phyloP scores from a whole-genome alignment of 192 early-diverging fungal genomes.

The Backusella tuberculispora region DNA sequence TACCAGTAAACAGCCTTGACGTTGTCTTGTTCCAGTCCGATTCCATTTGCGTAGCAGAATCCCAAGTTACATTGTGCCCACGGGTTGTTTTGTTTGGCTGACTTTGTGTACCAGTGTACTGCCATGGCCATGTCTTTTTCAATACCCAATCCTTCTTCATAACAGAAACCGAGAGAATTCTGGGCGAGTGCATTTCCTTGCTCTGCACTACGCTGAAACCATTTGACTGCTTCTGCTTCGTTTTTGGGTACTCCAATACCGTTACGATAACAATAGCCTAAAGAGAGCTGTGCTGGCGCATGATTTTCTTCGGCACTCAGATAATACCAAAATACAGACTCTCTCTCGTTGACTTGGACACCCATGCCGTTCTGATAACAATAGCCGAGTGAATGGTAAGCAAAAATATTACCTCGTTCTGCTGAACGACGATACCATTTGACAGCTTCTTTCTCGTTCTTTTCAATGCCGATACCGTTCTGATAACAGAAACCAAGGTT shows the following conservation, averaged over 20 bases:
- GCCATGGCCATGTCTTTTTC: constrained; percentile 53
- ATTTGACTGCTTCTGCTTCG: constrained; percentile 57
- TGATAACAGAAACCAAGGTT: constrained; percentile 82
- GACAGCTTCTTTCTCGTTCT: constrained; percentile 69
- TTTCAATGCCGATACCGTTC: constrained; percentile 71
- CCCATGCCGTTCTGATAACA: constrained; percentile 68
- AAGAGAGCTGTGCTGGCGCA: constrained; percentile 70
- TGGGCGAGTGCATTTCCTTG: constrained; percentile 77
- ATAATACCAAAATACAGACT: constrained; percentile 66
- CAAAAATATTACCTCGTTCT: constrained; percentile 55
- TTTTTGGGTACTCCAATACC: constrained; percentile 61
- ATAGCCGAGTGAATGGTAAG: constrained; percentile 58
- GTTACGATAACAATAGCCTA: constrained; percentile 67
- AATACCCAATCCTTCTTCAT: constrained; percentile 78
- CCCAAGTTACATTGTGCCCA: constrained; percentile 75
- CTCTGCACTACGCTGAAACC: constrained; percentile 65
- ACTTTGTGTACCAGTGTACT: constrained; percentile 22
- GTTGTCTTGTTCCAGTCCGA: constrained; percentile 61
- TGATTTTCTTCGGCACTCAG: constrained; percentile 68
- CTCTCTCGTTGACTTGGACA: constrained; percentile 48
- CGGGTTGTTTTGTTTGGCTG: constrained; percentile 51
- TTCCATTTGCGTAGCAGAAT: constrained; percentile 79
- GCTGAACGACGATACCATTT: constrained; percentile 60
- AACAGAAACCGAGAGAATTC: constrained; percentile 80
- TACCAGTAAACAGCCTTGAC: constrained; percentile 63